Evolutionary conservation across 148 eudicot species (phyloP), one percentile per base, ranked within the genome.

Genomic region (Amaranthus cruentus): DNA sequence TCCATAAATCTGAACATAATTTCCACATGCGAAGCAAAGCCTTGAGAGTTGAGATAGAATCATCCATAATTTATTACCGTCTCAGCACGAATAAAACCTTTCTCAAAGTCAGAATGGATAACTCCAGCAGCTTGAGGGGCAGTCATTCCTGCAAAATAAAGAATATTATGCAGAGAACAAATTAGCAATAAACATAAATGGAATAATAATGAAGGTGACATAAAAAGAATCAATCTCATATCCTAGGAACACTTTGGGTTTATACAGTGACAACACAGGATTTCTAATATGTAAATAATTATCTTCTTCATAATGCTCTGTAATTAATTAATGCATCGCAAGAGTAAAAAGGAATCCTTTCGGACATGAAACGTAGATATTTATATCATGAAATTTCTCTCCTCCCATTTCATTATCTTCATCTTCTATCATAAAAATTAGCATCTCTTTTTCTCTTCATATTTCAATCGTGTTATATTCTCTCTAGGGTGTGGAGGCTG

Each of bases 101-200:
- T 95, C 82, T 95, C 97, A 79, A 95, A 95, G 82, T 95, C 98
- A n/a, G 98, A 88, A 86, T 95, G 98, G 69, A 95, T 95, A 72
- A 95, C 97, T 66, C 97, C 98, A 83, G 98, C 98, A 74, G 98
- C 98, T 88, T 95, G 97, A 78, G 97, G 98, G 80, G 97, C 98
- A 68, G 98, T 91, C 98, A 91, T 91, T 77, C 98, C 98, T 95
- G 67, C 48, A 62, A 64, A 58, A 65, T 69, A 38, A 72, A 75
- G 56, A 64, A 53, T 11, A 53, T 49, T 38, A 55, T 11, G 67
- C 15, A 63, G 59, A 61, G 43, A 62, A 65, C 47, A 74, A 21
- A 47, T 73, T 47, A 66, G 43, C 14, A 59, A 11, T 43, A 48
- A 46, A 48, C 50, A 18, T 43, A 53, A 21, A 57, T 66, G 65